Evolutionary conservation across 139 green algal species (phyloP), one percentile per base, ranked within the genome.

Genomic region (Medakamo hakoo): DNA sequence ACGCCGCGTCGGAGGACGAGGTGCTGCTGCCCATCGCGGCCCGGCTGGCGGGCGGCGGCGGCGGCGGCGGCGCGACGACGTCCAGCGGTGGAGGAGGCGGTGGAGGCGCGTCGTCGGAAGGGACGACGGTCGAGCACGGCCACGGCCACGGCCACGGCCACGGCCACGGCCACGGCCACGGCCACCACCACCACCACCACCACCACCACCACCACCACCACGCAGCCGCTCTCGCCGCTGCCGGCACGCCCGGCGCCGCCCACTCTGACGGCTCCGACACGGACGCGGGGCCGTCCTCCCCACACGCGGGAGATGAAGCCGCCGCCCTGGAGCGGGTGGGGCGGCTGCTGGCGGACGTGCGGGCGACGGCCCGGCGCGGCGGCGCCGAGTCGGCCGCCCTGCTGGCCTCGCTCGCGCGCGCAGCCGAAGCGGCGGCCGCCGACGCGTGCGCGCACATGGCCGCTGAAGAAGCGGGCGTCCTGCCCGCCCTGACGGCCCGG

Each of bases 1-100:
- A 95, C 80, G 85, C 76, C 4, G 71, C 85, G 16, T 86, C 77
- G 21, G 91, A 97, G 72, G 86, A 97, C 64, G 84, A 96, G 40
- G 79, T 95, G 40, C 40, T 52, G 40, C 40, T 52, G 40, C 40
- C 40, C 16, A 16, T 52, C 40, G 16, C 9, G 9, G 9, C 9
- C 9, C 9, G 9, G 40, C 16, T 52, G 40, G 40, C 40, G 40
- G 40, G 16, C 40, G 40, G 16, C 40, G 40, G 40, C 40, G 40
- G 16, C 40, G 40, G 16, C 40, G 40, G 40, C 40, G 40, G 40
- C 40, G 40, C 40, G 9, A 9, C 9, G 9, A 9, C 16, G 40
- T 52, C 40, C 40, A n/a, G n/a, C n/a, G 27, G 1, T 22, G 30
- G 22, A 55, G 22, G 57, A 61, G 29, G 28, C 55, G 32, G 57